Conservation (phyloP, 768 basidiomycete species). For the Boletellus emodensis region DNA sequence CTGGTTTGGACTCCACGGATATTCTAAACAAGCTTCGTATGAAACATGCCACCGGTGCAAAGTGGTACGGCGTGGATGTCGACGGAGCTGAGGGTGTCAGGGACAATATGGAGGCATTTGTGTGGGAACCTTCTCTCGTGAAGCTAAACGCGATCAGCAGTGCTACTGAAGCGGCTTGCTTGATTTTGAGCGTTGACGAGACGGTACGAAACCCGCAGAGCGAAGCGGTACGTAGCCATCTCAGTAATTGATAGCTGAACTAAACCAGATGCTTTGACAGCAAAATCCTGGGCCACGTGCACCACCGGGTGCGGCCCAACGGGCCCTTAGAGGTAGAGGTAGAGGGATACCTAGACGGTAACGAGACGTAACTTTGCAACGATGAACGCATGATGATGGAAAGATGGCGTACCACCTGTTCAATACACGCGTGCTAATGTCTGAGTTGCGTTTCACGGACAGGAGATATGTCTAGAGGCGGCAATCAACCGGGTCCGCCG, state of each 20-base stretch:
- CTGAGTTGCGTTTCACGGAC: neutral
- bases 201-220: slow-evolving; percentile 95
- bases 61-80: slow-evolving; percentile 93
- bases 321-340: slow-evolving; percentile 82
- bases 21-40: slow-evolving; percentile 96
- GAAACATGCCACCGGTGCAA: slow-evolving; percentile 86
- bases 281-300: slow-evolving; percentile 81
- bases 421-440: slow-evolving; percentile 12
- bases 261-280: slow-evolving; percentile 37
- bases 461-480: neutral
- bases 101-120: slow-evolving; percentile 96
- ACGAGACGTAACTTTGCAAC: slow-evolving; percentile 12
- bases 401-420: slow-evolving; percentile 21
- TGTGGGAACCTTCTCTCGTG: slow-evolving; percentile 96
- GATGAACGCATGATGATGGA: slow-evolving; percentile 7
- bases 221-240: slow-evolving; percentile 63
- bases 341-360: slow-evolving; percentile 76
- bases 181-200: slow-evolving; percentile 96
- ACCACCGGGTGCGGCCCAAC: slow-evolving; percentile 86
- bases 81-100: slow-evolving; percentile 85
- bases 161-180: slow-evolving; percentile 92
- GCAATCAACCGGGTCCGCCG: neutral
- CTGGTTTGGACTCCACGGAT: slow-evolving; percentile 95
- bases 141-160: slow-evolving; percentile 95
- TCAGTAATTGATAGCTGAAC: slow-evolving; percentile 3